These are phyloP conservation scores for Posidonia oceanica DNA, from an alignment of 116 monocot genomes.

Conservation along the genomic window DNA sequence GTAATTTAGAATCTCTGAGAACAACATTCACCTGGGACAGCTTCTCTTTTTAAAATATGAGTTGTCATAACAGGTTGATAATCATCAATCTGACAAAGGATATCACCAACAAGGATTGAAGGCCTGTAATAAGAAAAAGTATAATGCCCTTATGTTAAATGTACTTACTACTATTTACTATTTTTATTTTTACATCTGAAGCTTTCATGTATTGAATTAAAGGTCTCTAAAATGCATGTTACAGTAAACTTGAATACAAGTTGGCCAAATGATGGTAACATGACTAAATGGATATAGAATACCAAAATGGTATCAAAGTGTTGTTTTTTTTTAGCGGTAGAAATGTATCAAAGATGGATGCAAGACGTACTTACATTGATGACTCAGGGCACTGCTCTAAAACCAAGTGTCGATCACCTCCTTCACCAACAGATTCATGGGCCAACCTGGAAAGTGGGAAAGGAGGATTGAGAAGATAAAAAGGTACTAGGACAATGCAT, in stretches of 20 bases:
- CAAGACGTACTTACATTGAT: conserved; percentile 50
- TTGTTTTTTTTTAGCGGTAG: not conserved
- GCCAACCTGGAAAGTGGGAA: conserved; percentile 35
- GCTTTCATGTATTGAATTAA: too few relatives aligned
- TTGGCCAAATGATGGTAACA: not conserved
- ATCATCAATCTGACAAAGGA: conserved; percentile 56
- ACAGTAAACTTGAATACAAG: not conserved
- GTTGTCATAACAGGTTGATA: conserved; percentile 29
- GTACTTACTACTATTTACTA: too few relatives aligned
- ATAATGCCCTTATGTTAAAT: not conserved
- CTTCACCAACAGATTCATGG: conserved; percentile 96
- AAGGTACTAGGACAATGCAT: not conserved
- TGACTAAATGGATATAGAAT: not conserved
- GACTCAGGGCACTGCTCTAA: conserved; percentile 63
- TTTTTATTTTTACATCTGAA: too few relatives aligned
- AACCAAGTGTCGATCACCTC: conserved; percentile 80
- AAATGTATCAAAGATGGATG: not conserved
- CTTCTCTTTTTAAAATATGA: conserved; percentile 44
- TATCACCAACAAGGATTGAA: conserved; percentile 72
- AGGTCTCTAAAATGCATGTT: too few relatives aligned
- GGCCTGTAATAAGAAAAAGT: conserved; percentile 37
- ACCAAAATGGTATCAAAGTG: not conserved
- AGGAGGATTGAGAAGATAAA: not conserved
- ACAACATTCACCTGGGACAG: conserved; percentile 7
- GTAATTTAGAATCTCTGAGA: not conserved